Percentiles rank a stretch among this genome's conserved stretches.
Evolutionary conservation across 2,329 filamentous ascomycete genomes (phyloP).

Genomic region (Cordyceps fumosorosea): DNA sequence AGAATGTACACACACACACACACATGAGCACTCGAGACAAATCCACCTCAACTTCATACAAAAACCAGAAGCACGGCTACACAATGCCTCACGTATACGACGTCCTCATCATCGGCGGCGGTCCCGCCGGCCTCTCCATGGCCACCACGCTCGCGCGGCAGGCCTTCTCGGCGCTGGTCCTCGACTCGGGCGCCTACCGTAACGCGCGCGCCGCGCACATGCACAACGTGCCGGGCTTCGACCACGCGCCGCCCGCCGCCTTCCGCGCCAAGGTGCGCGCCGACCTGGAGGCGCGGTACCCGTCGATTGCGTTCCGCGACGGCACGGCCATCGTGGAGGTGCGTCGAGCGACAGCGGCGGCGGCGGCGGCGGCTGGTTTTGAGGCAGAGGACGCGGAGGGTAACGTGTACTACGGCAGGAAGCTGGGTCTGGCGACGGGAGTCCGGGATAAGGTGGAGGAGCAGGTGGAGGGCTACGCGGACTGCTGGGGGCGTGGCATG

Average conservation of each 20-base stretch:
- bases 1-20: no score
- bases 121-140: constrained; percentile 43
- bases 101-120: constrained; percentile 46
- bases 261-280: constrained; percentile 29
- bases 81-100: constrained; percentile 34
- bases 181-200: constrained; percentile 45
- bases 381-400: constrained; percentile 35
- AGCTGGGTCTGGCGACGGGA: constrained; percentile 50
- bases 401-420: constrained; percentile 39
- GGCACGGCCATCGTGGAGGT: constrained; percentile 17
- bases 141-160: constrained; percentile 43
- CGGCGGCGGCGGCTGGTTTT: constrained; percentile 24
- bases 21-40: no score
- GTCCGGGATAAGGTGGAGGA: constrained; percentile 42
- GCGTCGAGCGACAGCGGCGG: not conserved
- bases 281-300: constrained; percentile 30
- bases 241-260: constrained; percentile 29
- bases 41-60: no score
- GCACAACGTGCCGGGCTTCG: constrained; percentile 38
- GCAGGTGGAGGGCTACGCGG: constrained; percentile 44
- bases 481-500: constrained; percentile 49
- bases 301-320: constrained; percentile 24
- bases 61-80: no score
- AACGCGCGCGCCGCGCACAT: constrained; percentile 41
- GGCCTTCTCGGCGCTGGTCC: constrained; percentile 38